These are phyloP conservation scores for Chlamydomonas eustigma DNA, from an alignment of 139 green algal genomes.

Conservation along the genomic window DNA sequence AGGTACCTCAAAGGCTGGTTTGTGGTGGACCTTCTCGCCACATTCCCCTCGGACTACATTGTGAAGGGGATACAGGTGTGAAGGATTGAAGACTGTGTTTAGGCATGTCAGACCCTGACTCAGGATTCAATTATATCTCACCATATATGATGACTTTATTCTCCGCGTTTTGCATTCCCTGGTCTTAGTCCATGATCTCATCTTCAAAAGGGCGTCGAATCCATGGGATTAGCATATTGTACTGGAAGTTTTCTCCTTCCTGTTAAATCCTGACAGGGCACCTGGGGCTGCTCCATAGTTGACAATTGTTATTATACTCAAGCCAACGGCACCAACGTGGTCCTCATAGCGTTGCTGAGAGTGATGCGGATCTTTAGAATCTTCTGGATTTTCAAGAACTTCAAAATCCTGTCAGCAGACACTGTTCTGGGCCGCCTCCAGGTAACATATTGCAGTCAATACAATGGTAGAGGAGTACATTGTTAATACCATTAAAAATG, in stretches of 20 bases:
- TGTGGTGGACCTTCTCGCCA: slow-evolving; percentile 53
- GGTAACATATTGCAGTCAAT: no score
- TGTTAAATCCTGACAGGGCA: slow-evolving; percentile 32
- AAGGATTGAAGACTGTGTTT: not conserved
- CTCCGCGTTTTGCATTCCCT: no score
- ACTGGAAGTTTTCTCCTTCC: not conserved
- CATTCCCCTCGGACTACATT: slow-evolving; percentile 54
- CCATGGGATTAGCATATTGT: no score
- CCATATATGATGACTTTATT: no score
- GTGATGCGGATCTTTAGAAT: slow-evolving; percentile 47
- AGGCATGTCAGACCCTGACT: not conserved
- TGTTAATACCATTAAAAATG: slow-evolving; percentile 7
- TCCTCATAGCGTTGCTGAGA: slow-evolving; percentile 40
- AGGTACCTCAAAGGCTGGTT: slow-evolving; percentile 52
- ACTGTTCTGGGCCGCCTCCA: slow-evolving; percentile 38
- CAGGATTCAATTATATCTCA: no score
- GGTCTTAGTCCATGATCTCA: no score
- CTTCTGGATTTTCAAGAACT: slow-evolving; percentile 56
- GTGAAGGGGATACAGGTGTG: slow-evolving; percentile 40
- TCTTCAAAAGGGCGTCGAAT: not conserved
- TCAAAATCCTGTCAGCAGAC: slow-evolving; percentile 38
- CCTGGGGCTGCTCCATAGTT: slow-evolving; percentile 32
- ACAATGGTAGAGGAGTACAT: no score
- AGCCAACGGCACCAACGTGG: not conserved
- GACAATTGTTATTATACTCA: slow-evolving; percentile 3